Percentiles rank a stretch among this genome's conserved stretches.
These are phyloP conservation scores for Apiospora hydei DNA, from an alignment of 2,329 filamentous ascomycete genomes.

Conservation along the genomic window DNA sequence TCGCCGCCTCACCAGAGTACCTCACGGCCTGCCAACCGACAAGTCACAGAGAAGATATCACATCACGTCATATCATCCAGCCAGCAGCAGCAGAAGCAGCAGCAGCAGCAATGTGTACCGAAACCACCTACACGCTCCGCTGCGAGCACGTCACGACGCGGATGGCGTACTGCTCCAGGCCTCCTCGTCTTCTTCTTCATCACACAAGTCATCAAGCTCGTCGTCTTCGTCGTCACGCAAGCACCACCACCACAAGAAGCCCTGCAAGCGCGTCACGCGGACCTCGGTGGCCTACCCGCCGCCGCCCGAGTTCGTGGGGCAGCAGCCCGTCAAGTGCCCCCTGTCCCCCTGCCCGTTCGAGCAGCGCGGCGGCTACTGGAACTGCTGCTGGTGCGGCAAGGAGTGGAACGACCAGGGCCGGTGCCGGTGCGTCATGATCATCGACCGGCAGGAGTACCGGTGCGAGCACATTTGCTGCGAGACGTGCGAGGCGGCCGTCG, in stretches of 20 bases:
- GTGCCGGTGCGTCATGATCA: conserved; percentile 61
- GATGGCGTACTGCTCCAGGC: conserved; percentile 54
- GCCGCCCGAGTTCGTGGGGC: conserved; percentile 49
- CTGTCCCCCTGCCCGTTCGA: conserved; percentile 58
- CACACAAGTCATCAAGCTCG: conserved; percentile 23
- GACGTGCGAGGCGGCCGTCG: conserved; percentile 53
- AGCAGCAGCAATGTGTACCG: conserved; percentile 53
- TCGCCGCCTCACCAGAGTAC: not conserved
- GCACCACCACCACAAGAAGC: conserved; percentile 39
- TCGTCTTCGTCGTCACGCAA: conserved; percentile 34
- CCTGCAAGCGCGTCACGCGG: conserved; percentile 52
- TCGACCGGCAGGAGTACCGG: conserved; percentile 55
- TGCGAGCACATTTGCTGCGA: conserved; percentile 64
- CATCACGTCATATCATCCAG: not conserved
- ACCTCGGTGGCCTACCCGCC: conserved; percentile 56
- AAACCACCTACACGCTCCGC: conserved; percentile 56
- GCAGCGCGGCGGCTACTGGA: conserved; percentile 57
- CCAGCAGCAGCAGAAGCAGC: conserved; percentile 5
- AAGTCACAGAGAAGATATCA: not conserved
- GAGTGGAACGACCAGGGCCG: conserved; percentile 57
- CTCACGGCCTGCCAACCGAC: not conserved
- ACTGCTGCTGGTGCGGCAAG: conserved; percentile 65
- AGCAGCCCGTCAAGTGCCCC: conserved; percentile 52
- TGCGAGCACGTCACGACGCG: conserved; percentile 59
- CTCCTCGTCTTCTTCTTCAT: conserved; percentile 30